A percentile compares a stretch with the other conserved stretches of the same genome.
phyloP scores from a whole-genome alignment of 345 rosid species.

The Litchi chinensis region DNA sequence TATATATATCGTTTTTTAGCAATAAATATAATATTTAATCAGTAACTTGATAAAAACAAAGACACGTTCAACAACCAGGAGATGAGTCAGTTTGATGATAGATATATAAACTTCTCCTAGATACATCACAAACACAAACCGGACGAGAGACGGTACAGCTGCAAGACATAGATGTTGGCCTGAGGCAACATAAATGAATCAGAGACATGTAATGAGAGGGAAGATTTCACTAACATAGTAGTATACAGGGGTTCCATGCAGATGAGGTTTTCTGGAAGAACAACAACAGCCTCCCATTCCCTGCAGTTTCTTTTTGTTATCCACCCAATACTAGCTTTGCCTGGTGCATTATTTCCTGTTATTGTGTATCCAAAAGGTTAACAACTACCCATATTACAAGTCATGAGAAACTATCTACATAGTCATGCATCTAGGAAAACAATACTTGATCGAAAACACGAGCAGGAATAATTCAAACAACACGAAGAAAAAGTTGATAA shows the following conservation, averaged over 20 bases:
- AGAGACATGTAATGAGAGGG: background rate
- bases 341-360: slow-evolving; percentile 38
- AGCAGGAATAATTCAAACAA: background rate
- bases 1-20: too few relatives aligned
- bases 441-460: background rate
- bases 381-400: background rate
- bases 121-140: background rate
- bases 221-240: slow-evolving; percentile 62
- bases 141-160: background rate
- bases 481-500: background rate
- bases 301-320: slow-evolving; percentile 27
- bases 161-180: slow-evolving; percentile 3
- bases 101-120: background rate
- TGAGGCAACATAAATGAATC: background rate
- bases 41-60: background rate
- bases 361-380: slow-evolving; percentile 11
- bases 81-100: background rate
- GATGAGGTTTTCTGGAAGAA: slow-evolving; percentile 76
- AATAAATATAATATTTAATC: background rate
- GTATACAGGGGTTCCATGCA: slow-evolving; percentile 77
- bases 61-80: background rate
- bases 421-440: background rate
- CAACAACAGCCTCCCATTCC: slow-evolving; percentile 95
- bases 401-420: background rate
- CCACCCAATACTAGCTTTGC: slow-evolving; percentile 23